Percentiles rank a stretch among this genome's conserved stretches.
Evolutionary conservation across 805 yeast genomes (phyloP).

Genomic region (Ogataea angusta): DNA sequence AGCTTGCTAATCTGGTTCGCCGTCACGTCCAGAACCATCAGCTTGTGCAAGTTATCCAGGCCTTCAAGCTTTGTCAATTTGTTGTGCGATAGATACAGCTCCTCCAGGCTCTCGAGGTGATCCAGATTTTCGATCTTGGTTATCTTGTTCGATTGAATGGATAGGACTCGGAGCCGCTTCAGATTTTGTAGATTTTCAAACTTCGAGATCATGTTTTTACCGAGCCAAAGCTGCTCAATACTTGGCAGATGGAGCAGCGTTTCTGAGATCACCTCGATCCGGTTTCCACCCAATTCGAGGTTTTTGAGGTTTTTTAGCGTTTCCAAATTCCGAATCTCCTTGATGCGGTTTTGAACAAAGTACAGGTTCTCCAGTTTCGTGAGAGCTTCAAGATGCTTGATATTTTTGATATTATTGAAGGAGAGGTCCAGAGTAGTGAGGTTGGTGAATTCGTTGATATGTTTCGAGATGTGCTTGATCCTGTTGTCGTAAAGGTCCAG

Average conservation of each 20-base stretch:
- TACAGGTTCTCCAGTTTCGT: constrained; percentile 63
- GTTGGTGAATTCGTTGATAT: constrained; percentile 54
- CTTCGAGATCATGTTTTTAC: constrained; percentile 72
- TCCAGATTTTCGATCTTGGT: constrained; percentile 81
- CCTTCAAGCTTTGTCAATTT: constrained; percentile 74
- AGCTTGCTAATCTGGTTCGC: constrained; percentile 63
- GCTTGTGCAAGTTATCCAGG: constrained; percentile 62
- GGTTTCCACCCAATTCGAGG: constrained; percentile 90
- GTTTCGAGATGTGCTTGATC: constrained; percentile 78
- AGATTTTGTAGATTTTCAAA: constrained; percentile 62
- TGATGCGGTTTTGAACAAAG: constrained; percentile 85
- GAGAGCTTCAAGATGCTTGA: constrained; percentile 70
- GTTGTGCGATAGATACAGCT: constrained; percentile 84
- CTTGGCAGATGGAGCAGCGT: constrained; percentile 52
- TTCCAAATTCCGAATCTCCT: constrained; percentile 64
- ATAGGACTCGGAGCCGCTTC: constrained; percentile 63
- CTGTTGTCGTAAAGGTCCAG: constrained; percentile 91
- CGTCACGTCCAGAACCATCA: constrained; percentile 77
- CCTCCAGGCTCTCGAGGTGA: constrained; percentile 67
- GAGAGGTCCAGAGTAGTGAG: constrained; percentile 72
- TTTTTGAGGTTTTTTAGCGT: constrained; percentile 55
- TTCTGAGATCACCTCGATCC: constrained; percentile 53
- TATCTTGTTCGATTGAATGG: constrained; percentile 84
- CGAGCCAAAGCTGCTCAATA: constrained; percentile 84
- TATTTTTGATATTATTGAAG: constrained; percentile 83